Evolutionary conservation across 352 stramenopile species (phyloP), one percentile per base, ranked within the genome.

Genomic region (Pythium angustatum): DNA sequence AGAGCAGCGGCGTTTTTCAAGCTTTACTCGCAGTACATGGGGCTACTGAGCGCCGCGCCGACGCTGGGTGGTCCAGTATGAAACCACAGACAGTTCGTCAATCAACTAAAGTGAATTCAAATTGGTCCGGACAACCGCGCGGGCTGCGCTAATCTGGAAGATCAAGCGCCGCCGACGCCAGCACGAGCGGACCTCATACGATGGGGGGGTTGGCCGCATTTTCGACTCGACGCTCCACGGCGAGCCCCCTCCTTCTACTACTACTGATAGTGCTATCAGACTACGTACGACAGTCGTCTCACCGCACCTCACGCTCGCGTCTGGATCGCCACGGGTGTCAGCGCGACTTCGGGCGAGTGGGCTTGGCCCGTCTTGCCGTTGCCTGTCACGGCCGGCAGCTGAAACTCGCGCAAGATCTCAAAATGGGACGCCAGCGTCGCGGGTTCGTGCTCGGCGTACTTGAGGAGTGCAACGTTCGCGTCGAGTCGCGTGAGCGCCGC

Each of bases 11-110:
- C 68, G 10, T 85, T 85, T 27, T 36, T 78, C 54, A 75, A 64
- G 21, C 66, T 85, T 0, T 57, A 83, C 3, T 57, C 47, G 17
- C 75, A 83, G 54, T 85, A 85, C 41, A 62, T 83, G 1, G 77
- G 77, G 5, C 64, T 85, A 27, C 62, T 85, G 15, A 72, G 77
- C 22, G 56, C 63, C 21, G 55, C 45, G 5, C 54, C 62, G 19
- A 48, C 24, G 0, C 12, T 64, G 0, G 50, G 47, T 2, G 19
- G 12, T 19, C 21, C 27, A n/a, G 9, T 6, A 8, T 31, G 43
- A 50, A 30, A 50, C 21, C 34, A 41, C 12, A 9, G 8, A 19
- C 11, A 9, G 19, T 2, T 3, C 8, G 7, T 19, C 12, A 15
- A 41, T 41, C 11, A 41, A 41, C 12, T 41, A 41, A 10, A 15